Conservation (phyloP, 148 eudicot genomes). For the Dianthus caryophyllus region DNA sequence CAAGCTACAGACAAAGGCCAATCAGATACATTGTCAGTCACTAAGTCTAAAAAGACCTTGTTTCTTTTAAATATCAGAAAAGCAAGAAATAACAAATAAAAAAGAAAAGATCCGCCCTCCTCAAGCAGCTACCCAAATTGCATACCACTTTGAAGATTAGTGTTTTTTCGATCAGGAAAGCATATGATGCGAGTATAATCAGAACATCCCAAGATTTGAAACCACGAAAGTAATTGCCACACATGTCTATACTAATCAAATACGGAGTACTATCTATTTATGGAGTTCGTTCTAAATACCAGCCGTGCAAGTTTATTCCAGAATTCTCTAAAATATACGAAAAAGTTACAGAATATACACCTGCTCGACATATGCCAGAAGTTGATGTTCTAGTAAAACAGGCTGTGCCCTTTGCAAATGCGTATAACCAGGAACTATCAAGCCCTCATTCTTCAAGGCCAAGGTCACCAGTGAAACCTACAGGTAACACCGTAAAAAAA, state of each 20-base stretch:
- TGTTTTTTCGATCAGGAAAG: not conserved
- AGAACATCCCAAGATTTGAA: not conserved
- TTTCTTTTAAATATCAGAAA: not conserved
- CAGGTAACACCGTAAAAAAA: conserved; percentile 18
- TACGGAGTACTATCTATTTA: not conserved
- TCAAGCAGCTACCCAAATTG: not conserved
- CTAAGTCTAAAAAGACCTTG: too few relatives aligned
- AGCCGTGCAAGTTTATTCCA: not conserved
- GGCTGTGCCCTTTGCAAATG: conserved; percentile 99
- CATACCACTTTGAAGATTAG: not conserved
- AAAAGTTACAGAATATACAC: conserved; percentile 28
- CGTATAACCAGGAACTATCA: conserved; percentile 95
- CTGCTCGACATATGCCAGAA: conserved; percentile 93
- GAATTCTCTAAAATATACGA: not conserved
- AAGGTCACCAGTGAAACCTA: conserved; percentile 68
- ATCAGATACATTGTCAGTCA: not conserved
- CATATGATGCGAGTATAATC: not conserved
- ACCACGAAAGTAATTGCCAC: too few relatives aligned
- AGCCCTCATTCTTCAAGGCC: conserved; percentile 75
- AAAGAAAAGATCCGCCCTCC: not conserved
- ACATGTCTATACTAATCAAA: not conserved
- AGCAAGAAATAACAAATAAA: too few relatives aligned
- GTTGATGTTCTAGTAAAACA: conserved; percentile 82
- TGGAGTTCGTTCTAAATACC: not conserved
- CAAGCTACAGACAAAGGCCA: conserved; percentile 48